These are phyloP conservation scores for Pythium angustatum DNA, from an alignment of 352 stramenopile genomes.

Conservation along the genomic window DNA sequence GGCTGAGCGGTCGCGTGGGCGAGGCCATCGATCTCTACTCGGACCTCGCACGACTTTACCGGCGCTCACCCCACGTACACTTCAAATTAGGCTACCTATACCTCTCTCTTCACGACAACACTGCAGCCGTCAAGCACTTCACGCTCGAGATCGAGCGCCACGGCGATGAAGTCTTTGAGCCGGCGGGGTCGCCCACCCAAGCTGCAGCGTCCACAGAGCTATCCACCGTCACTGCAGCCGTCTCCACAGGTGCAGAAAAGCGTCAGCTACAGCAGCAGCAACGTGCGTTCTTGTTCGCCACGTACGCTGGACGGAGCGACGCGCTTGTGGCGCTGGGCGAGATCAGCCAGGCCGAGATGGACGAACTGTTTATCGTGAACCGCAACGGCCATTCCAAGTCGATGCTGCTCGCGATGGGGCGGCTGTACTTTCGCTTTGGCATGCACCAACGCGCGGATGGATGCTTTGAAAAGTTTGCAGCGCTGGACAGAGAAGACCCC, in stretches of 20 bases:
- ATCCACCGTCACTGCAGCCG: too few relatives aligned
- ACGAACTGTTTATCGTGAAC: conserved; percentile 40
- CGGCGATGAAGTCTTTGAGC: conserved; percentile 6
- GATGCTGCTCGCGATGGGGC: conserved; percentile 46
- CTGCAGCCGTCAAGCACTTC: conserved; percentile 39
- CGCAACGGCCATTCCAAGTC: conserved; percentile 36
- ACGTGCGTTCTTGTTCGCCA: conserved; percentile 45
- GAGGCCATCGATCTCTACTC: conserved; percentile 52
- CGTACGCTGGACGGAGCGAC: conserved; percentile 43
- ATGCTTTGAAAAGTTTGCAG: conserved; percentile 43
- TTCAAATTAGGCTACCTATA: conserved; percentile 62
- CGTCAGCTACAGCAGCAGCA: conserved; percentile 22
- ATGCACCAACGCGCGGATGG: conserved; percentile 54
- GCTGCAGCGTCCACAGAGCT: too few relatives aligned
- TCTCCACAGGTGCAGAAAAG: too few relatives aligned
- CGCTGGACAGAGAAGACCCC: conserved; percentile 34
- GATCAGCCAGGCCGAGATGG: conserved; percentile 35
- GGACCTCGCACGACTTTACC: conserved; percentile 41
- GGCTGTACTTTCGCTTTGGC: conserved; percentile 52
- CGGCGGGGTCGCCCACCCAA: background rate
- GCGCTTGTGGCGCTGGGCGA: conserved; percentile 34
- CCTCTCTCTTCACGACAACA: conserved; percentile 35
- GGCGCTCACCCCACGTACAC: conserved; percentile 46
- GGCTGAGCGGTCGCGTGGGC: conserved; percentile 44
- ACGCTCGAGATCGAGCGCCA: conserved; percentile 43